A percentile compares a stretch with the other conserved stretches of the same genome.
These are phyloP conservation scores for Inonotus obliquus DNA, from an alignment of 1,284 basidiomycete species.

Conservation along the genomic window DNA sequence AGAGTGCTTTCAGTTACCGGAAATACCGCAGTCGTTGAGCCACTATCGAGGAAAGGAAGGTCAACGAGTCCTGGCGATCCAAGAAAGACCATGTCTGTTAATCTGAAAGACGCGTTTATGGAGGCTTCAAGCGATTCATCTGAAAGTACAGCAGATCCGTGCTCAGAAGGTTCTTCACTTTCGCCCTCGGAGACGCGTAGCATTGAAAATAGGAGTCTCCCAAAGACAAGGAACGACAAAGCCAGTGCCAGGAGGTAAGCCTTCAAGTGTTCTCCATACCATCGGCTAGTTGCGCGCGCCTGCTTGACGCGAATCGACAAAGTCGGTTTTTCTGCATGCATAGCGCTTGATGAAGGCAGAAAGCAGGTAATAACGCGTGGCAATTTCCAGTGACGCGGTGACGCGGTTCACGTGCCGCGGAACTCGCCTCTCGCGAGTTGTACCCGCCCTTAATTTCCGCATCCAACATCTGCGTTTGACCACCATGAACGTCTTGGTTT, in stretches of 20 bases:
- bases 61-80: constrained; percentile 4
- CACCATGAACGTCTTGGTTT: constrained; percentile 76
- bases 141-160: too few relatives aligned
- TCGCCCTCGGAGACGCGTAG: neutral
- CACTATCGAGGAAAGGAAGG: constrained; percentile 14
- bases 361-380: neutral
- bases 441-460: neutral
- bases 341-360: neutral
- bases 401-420: neutral
- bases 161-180: neutral
- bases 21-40: constrained; percentile 12
- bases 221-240: neutral
- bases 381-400: too few relatives aligned
- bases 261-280: neutral
- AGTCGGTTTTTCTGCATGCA: neutral
- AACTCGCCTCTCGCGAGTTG: neutral
- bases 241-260: neutral
- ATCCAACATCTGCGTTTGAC: neutral
- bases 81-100: neutral
- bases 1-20: constrained; percentile 1
- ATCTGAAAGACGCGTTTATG: neutral
- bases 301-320: neutral
- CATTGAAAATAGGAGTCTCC: neutral
- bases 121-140: neutral
- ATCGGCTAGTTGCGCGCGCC: neutral